A percentile compares a stretch with the other conserved stretches of the same genome.
Conservation (phyloP, 176 grass and related monocot species). For the Tuctoria greenei region DNA sequence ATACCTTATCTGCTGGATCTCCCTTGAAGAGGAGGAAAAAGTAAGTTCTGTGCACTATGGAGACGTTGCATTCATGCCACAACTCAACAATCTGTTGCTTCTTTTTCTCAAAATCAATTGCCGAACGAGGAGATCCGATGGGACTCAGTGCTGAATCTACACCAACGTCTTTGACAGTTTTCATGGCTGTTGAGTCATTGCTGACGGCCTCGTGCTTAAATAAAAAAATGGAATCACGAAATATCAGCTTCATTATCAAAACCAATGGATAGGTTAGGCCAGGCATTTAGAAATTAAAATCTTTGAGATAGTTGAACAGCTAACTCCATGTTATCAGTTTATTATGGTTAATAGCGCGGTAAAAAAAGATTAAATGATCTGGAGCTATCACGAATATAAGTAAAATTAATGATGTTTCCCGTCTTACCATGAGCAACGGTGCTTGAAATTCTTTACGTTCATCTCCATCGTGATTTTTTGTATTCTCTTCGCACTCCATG, state of each 20-base stretch:
- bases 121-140: constrained; percentile 38
- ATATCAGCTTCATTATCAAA: not conserved
- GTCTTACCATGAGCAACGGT: constrained; percentile 28
- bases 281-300: constrained; percentile 4
- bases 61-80: constrained; percentile 81
- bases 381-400: constrained; percentile 31
- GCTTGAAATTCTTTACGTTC: constrained; percentile 27
- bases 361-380: not conserved
- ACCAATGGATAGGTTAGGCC: not conserved
- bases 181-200: constrained; percentile 31
- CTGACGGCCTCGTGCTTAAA: constrained; percentile 28
- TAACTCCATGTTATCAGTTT: constrained; percentile 10
- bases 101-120: constrained; percentile 60
- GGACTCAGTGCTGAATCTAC: constrained; percentile 35
- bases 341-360: not conserved
- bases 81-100: constrained; percentile 73
- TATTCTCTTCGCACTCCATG: constrained; percentile 19
- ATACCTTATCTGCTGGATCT: constrained; percentile 73
- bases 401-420: not conserved
- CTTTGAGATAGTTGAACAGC: not conserved
- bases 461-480: constrained; percentile 7
- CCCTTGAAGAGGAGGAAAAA: constrained; percentile 96
- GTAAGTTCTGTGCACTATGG: constrained; percentile 73
- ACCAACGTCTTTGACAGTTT: constrained; percentile 48
- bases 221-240: not conserved